Percentiles rank a stretch among this genome's conserved stretches.
Evolutionary conservation across 2,329 filamentous ascomycete species (phyloP).

Genomic region (Neofusicoccum laricinum): DNA sequence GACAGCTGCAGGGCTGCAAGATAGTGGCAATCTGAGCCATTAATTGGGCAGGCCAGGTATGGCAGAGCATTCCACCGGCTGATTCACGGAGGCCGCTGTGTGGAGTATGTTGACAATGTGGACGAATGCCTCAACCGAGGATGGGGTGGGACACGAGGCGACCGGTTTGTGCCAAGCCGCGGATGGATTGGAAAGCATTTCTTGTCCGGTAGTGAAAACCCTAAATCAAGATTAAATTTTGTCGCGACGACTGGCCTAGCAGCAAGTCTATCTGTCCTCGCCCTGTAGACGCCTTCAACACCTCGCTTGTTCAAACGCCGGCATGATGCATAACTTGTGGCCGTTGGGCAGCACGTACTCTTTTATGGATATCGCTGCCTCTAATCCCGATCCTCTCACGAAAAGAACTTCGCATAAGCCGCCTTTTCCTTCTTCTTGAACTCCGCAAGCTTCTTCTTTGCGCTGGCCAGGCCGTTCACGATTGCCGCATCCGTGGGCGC

Average conservation of each 20-base stretch:
- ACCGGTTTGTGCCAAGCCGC: not conserved
- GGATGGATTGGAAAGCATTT: too few species aligned
- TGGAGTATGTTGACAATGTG: too few species aligned
- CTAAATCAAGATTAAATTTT: not conserved
- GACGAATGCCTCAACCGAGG: too few species aligned
- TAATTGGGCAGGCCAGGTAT: too few species aligned
- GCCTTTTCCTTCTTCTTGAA: constrained; percentile 86
- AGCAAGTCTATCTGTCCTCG: not conserved
- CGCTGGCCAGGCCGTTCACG: constrained; percentile 67
- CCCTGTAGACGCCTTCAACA: constrained; percentile 5
- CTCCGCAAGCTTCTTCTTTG: constrained; percentile 73
- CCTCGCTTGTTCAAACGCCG: constrained; percentile 7
- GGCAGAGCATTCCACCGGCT: too few species aligned
- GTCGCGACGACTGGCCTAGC: not conserved
- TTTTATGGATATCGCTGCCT: not conserved
- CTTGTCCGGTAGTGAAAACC: not conserved
- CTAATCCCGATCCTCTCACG: not conserved
- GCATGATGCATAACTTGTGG: not conserved
- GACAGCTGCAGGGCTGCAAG: too few species aligned
- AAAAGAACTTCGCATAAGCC: constrained; percentile 68
- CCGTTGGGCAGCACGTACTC: not conserved
- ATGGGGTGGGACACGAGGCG: not conserved
- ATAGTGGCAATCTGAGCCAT: too few species aligned
- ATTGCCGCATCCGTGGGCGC: constrained; percentile 72
- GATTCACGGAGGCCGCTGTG: too few species aligned